phyloP scores from a whole-genome alignment of 23 red algal species.

The Gracilaria domingensis region DNA sequence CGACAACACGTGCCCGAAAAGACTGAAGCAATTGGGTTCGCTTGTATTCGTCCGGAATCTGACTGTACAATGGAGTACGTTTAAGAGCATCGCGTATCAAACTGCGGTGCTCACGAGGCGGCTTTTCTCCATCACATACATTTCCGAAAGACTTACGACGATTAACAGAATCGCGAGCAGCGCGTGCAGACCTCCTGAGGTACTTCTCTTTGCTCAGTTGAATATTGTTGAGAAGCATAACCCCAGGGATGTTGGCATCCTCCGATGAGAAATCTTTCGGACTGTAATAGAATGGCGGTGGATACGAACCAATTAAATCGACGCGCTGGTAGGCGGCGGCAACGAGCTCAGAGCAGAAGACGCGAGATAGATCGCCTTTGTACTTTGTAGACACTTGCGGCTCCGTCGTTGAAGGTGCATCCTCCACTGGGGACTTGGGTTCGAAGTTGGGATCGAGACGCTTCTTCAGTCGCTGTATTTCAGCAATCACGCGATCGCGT shows the following conservation, averaged over 20 bases:
- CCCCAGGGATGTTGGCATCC: slow-evolving; percentile 72
- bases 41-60: slow-evolving; percentile 94
- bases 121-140: slow-evolving; percentile 63
- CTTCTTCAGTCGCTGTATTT: slow-evolving; percentile 61
- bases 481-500: slow-evolving; percentile 64
- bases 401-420: background rate
- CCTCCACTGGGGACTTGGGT: slow-evolving; percentile 33
- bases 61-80: slow-evolving; percentile 85
- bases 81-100: slow-evolving; percentile 88
- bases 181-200: slow-evolving; percentile 36
- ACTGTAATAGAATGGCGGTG: slow-evolving; percentile 86
- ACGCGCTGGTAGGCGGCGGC: slow-evolving; percentile 96
- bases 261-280: slow-evolving; percentile 97
- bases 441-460: slow-evolving; percentile 65
- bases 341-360: slow-evolving; percentile 99
- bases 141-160: slow-evolving; percentile 18
- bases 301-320: slow-evolving; percentile 88
- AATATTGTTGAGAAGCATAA: slow-evolving; percentile 81
- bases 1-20: slow-evolving; percentile 86
- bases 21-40: slow-evolving; percentile 82
- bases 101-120: slow-evolving; percentile 69
- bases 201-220: slow-evolving; percentile 81
- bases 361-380: slow-evolving; percentile 83
- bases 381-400: slow-evolving; percentile 49
- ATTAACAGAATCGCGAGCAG: slow-evolving; percentile 9